These are phyloP conservation scores for Neurospora sp. DNA, from an alignment of 495 filamentous ascomycete species.

Conservation along the genomic window DNA sequence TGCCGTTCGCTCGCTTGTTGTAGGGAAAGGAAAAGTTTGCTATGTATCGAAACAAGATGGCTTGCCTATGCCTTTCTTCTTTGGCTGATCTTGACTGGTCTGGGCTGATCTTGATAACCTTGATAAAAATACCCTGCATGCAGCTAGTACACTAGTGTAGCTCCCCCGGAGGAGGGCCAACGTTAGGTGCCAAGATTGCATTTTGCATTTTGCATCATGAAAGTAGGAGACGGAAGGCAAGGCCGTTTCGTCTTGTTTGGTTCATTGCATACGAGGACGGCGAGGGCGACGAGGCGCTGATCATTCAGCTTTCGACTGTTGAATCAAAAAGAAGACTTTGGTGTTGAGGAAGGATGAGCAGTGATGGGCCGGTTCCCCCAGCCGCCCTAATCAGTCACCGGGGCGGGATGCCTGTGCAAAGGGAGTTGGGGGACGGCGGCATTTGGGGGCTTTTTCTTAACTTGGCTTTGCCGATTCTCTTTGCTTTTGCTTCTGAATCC, in stretches of 20 bases:
- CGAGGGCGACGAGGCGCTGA: background rate
- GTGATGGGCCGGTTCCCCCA: background rate
- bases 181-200: background rate
- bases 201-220: background rate
- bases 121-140: background rate
- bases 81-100: background rate
- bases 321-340: background rate
- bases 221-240: background rate
- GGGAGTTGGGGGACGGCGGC: background rate
- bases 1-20: background rate
- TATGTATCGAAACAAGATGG: background rate
- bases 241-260: background rate
- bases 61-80: background rate
- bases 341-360: background rate
- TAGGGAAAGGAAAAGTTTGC: background rate
- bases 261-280: background rate
- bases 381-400: background rate
- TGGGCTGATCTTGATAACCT: background rate
- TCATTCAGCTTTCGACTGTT: background rate
- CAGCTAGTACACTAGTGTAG: background rate
- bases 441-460: background rate
- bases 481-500: background rate
- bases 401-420: background rate
- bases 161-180: background rate
- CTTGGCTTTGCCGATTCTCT: background rate